Evolutionary conservation across 2,329 filamentous ascomycete genomes (phyloP), one percentile per base, ranked within the genome.

Genomic region (Dactylellina leptospora): DNA sequence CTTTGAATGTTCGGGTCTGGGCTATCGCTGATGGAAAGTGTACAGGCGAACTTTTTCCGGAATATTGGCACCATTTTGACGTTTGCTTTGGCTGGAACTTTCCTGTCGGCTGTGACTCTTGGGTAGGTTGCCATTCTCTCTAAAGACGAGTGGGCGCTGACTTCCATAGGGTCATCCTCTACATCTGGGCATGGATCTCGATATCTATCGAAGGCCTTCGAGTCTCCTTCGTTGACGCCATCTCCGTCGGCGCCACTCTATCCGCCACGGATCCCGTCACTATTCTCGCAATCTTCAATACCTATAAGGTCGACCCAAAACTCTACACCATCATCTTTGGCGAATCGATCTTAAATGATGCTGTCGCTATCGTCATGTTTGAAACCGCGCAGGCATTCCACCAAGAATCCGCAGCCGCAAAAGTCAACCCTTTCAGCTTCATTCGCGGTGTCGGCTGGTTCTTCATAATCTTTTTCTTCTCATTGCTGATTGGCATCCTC

Each of bases 261-360:
- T 97, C 95, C 1, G 95, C 95, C 70, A 99, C 95, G 0, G 95
- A 99, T 78, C 95, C 95, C 0, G 93, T 99, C 69, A 99, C 95
- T 0, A 97, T 99, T 77, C 84, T 99, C 59, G 95, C 95, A 79
- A 99, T 99, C 76, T 99, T 99, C 86, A 97, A 97, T 80, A 90
- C 95, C 1, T 99, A 97, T 86, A 97, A 97, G 81, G 95, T 99
- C 77, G 95, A 99, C 78, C 95, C 95, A 1, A 97, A 97, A 81
- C 86, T 99, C 16, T 99, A 99, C 82, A 99, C 95, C 27, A 88
- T 99, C 79, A 99, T 99, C 76, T 99, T 99, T 80, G 95, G 95
- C 79, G 95, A 99, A 82, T 96, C 93, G 5, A 97, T 99, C 72
- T 83, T 99, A 62, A 99, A 99, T 80, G 95, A 99, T 82, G 95